phyloP scores from a whole-genome alignment of 345 rosid species.

The Gossypium raimondii region DNA sequence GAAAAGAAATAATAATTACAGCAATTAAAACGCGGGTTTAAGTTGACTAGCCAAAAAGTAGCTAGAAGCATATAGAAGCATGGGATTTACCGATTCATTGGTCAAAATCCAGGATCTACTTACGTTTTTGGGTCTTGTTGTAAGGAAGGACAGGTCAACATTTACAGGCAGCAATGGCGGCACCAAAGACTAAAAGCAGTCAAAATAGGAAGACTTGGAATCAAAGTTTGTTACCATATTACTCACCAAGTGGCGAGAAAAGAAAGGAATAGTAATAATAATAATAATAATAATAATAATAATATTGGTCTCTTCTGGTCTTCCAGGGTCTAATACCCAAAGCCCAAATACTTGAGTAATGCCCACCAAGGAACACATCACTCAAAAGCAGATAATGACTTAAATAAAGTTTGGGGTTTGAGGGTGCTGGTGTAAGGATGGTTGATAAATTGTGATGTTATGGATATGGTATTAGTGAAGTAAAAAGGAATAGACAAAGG shows the following conservation, averaged over 20 bases:
- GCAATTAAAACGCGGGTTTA: neutral
- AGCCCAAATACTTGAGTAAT: neutral
- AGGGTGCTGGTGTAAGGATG: neutral
- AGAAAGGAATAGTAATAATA: neutral
- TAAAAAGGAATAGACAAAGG: neutral
- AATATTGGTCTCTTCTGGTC: too few species aligned
- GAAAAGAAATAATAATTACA: neutral
- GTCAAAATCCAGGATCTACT: neutral
- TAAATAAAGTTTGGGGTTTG: too few species aligned
- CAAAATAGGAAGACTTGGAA: neutral
- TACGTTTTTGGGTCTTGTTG: too few species aligned
- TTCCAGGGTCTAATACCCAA: neutral
- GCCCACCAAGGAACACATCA: neutral
- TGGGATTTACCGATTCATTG: neutral
- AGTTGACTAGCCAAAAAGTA: neutral
- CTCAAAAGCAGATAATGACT: neutral
- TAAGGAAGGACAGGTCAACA: neutral
- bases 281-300: too few species aligned
- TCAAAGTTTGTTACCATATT: neutral
- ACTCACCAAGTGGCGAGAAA: neutral
- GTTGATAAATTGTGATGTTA: neutral
- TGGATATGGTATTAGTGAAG: slow-evolving; percentile 4
- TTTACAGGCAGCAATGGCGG: neutral
- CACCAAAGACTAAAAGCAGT: neutral
- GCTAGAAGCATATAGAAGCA: neutral